Conservation (phyloP, 2,329 filamentous ascomycete species). For the Polychaeton citri region DNA sequence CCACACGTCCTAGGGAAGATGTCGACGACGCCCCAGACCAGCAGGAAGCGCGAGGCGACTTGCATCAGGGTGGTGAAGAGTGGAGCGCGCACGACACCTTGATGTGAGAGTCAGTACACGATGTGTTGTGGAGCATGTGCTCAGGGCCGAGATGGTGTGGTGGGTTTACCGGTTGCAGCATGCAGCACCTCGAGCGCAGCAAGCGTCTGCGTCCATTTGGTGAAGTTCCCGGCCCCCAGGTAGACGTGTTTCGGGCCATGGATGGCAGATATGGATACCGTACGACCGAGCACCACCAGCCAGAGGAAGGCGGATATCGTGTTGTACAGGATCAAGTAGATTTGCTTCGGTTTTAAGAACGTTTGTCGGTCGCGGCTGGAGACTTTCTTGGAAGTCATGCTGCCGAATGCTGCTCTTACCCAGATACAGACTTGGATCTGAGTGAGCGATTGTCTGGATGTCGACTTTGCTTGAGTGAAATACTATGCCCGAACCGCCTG, state of each 20-base stretch:
- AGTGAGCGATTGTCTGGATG: too few relatives aligned
- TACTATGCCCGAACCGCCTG: too few relatives aligned
- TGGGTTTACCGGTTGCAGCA: constrained; percentile 52
- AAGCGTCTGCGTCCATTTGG: constrained; percentile 69
- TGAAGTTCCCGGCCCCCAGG: constrained; percentile 49
- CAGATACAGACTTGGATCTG: too few relatives aligned
- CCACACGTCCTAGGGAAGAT: constrained; percentile 54
- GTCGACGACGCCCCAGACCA: constrained; percentile 75
- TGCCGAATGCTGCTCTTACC: too few relatives aligned
- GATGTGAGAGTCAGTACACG: neutral
- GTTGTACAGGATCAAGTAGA: constrained; percentile 81
- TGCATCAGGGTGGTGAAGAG: constrained; percentile 80
- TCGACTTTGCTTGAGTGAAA: too few relatives aligned
- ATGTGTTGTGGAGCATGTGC: neutral
- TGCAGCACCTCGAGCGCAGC: constrained; percentile 77
- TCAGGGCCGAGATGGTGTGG: neutral
- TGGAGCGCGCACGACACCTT: constrained; percentile 75
- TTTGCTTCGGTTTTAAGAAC: neutral
- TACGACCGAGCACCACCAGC: constrained; percentile 60
- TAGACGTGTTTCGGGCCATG: constrained; percentile 43
- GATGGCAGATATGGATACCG: constrained; percentile 38
- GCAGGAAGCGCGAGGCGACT: constrained; percentile 71
- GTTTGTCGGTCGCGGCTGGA: too few relatives aligned
- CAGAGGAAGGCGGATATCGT: constrained; percentile 63
- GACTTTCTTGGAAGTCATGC: too few relatives aligned